Evolutionary conservation across 1,284 basidiomycete genomes (phyloP), one percentile per base, ranked within the genome.

Genomic region (Fomitopsis schrenkii): DNA sequence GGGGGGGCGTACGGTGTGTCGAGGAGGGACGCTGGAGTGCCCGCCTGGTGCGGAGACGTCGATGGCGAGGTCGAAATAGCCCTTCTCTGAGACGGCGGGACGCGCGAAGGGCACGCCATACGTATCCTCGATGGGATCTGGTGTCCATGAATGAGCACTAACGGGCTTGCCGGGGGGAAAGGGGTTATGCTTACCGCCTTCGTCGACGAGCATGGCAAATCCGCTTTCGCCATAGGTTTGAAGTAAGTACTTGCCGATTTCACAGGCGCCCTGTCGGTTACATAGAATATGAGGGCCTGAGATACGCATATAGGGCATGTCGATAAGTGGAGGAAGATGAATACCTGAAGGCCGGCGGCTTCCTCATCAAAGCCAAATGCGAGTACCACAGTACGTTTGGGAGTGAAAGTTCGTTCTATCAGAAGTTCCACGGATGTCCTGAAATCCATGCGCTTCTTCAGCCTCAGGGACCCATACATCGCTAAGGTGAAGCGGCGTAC

Each of bases 281-380:
- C 22, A 22, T 22, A 22, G 22, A 22, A 14, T 8, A 17, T 15
- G 2, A 59, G n/a, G 12, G 2, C 5, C 10, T 4, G 10, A 19
- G 35, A 35, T 7, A 50, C 14, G 36, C 14, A 22, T 30, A 52
- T 12, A n/a, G 3, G 22, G n/a, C 10, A 14, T 0, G 17, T 9
- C 28, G 3, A 52, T 19, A 28, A 30, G 26, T 15, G 17, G 44
- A 2, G 6, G 57, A 71, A 69, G 22, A 22, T 22, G 22, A 71
- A 54, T 57, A 80, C 82, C 46, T 79, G 75, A 30, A 72, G 69
- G 3, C 86, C 85, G 19, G 79, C 75, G 1, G 77, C 71, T 72
- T 92, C 90, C 67, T 91, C 90, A 67, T 91, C 89, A 57, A 84
- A 84, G 10, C 90, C 90, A 57, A 83, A 85, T 1, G 83, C 83